Percentiles rank a stretch among this genome's conserved stretches.
Conservation (phyloP, 257 asterid species). For the Solanum bulbocastanum region DNA sequence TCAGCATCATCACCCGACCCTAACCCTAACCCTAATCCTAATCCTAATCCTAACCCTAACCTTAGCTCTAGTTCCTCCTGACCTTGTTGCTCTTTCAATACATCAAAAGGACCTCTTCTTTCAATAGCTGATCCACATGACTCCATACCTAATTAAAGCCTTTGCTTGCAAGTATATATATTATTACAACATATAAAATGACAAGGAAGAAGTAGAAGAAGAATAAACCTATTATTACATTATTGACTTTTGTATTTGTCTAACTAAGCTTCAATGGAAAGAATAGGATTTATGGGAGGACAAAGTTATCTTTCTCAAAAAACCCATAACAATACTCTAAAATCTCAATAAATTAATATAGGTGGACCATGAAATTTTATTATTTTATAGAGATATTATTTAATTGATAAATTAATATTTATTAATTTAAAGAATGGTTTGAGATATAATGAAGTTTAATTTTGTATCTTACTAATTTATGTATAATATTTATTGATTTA, state of each 20-base stretch:
- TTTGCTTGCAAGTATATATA: neutral
- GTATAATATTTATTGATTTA: too few species aligned
- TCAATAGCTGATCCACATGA: neutral
- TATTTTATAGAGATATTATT: too few species aligned
- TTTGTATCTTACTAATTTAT: too few species aligned
- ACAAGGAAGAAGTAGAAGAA: neutral
- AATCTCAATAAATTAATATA: too few species aligned
- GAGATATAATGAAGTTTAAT: too few species aligned
- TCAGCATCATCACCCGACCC: neutral
- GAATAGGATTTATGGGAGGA: neutral
- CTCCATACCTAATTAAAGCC: neutral
- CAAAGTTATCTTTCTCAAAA: too few species aligned
- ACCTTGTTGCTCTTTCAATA: neutral
- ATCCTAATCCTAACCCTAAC: neutral
- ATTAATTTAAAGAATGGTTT: too few species aligned
- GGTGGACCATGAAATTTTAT: too few species aligned
- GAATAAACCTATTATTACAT: neutral
- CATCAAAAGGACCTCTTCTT: neutral
- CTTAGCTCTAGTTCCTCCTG: neutral
- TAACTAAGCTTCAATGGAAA: neutral
- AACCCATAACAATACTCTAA: neutral
- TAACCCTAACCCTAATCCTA: neutral
- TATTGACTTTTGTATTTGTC: neutral
- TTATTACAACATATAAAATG: neutral
- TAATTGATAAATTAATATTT: too few species aligned